Percentiles rank a stretch among this genome's conserved stretches.
Evolutionary conservation across 2,329 filamentous ascomycete genomes (phyloP).

Genomic region (Alternaria sp.): DNA sequence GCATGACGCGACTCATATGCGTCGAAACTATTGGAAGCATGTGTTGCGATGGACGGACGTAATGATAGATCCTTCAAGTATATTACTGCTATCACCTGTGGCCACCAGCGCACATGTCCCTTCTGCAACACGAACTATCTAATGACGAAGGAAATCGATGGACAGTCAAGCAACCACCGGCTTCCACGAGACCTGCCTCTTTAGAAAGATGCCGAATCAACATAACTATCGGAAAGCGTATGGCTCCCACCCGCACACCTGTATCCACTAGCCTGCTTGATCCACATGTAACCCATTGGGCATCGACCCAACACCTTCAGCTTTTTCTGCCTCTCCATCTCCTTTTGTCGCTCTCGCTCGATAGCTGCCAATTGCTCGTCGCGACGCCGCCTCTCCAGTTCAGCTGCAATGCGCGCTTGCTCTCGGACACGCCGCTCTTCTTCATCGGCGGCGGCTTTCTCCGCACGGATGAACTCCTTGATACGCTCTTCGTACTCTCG

Average conservation of each 20-base stretch:
- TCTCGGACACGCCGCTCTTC: constrained; percentile 30
- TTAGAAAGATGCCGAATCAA: constrained; percentile 16
- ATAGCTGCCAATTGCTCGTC: constrained; percentile 53
- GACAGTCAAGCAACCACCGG: too few relatives aligned
- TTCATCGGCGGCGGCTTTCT: neutral
- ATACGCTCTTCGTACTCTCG: constrained; percentile 18
- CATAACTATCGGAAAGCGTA: neutral
- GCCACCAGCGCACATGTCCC: too few relatives aligned
- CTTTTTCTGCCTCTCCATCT: constrained; percentile 56
- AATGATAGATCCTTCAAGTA: too few relatives aligned
- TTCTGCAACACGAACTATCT: too few relatives aligned
- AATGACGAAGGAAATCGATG: too few relatives aligned
- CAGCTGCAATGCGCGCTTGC: constrained; percentile 26
- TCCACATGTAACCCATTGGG: constrained; percentile 67
- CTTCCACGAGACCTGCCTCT: too few relatives aligned
- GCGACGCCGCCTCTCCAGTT: constrained; percentile 30
- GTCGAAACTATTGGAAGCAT: too few relatives aligned
- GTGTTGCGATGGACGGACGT: too few relatives aligned
- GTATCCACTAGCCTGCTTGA: constrained; percentile 67
- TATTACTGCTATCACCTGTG: too few relatives aligned
- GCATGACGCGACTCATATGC: too few relatives aligned
- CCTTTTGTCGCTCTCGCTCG: constrained; percentile 51
- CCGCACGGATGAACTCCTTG: constrained; percentile 35
- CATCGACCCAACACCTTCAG: constrained; percentile 66
- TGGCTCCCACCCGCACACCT: constrained; percentile 66